Percentiles rank a stretch among this genome's conserved stretches.
phyloP scores from a whole-genome alignment of 306 rosid species.

The Inga laurina region DNA sequence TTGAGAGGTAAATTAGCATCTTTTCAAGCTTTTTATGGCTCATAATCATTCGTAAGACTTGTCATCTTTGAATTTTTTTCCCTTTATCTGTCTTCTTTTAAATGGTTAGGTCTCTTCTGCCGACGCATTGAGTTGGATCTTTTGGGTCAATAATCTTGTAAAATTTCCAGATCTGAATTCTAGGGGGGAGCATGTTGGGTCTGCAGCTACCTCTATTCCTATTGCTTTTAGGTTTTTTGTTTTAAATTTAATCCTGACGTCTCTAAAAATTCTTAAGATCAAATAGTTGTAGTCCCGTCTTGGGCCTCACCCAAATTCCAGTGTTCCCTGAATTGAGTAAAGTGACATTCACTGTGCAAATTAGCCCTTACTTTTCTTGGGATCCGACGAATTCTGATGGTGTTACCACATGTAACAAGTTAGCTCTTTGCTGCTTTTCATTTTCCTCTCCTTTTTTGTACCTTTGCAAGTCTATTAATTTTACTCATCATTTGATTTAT shows the following conservation, averaged over 20 bases:
- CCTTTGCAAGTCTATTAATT: slow-evolving; percentile 3
- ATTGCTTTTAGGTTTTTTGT: background rate
- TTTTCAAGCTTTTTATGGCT: background rate
- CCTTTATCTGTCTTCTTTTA: background rate
- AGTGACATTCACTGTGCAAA: background rate
- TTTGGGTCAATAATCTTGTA: slow-evolving; percentile 3
- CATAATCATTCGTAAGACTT: background rate
- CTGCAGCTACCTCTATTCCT: slow-evolving; percentile 10
- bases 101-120: background rate
- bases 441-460: background rate
- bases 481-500: slow-evolving; percentile 5
- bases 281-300: background rate
- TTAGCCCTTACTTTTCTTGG: slow-evolving; percentile 9
- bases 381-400: background rate
- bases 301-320: slow-evolving; percentile 11
- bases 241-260: background rate
- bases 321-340: background rate
- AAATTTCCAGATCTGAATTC: slow-evolving; percentile 38
- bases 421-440: background rate
- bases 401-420: background rate
- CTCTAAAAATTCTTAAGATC: background rate
- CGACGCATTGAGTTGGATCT: slow-evolving; percentile 4
- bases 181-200: slow-evolving; percentile 16
- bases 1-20: slow-evolving; percentile 19
- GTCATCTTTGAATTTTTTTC: background rate